These are phyloP conservation scores for Ploettnerulaceae sp. DNA, from an alignment of 2,329 filamentous ascomycete species.

Conservation along the genomic window DNA sequence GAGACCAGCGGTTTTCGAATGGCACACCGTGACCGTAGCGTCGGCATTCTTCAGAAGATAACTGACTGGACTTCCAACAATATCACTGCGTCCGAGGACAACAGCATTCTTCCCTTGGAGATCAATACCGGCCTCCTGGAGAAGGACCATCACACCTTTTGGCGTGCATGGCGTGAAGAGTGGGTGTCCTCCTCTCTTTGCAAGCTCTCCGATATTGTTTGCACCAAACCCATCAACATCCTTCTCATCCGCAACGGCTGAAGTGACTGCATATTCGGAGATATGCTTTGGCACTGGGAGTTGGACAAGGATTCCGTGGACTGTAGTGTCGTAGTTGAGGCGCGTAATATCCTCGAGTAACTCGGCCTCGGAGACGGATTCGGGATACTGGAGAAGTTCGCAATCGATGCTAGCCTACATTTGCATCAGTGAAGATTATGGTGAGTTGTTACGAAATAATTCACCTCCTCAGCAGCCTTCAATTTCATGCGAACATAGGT, in stretches of 20 bases:
- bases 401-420: constrained; percentile 82
- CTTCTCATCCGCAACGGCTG: constrained; percentile 86
- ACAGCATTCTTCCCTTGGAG: constrained; percentile 88
- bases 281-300: constrained; percentile 85
- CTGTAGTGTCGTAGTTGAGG: constrained; percentile 78
- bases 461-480: constrained; percentile 88
- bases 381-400: constrained; percentile 77
- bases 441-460: constrained; percentile 16
- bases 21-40: constrained; percentile 93
- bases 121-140: constrained; percentile 78
- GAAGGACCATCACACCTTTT: constrained; percentile 91
- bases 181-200: constrained; percentile 87
- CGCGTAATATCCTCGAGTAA: constrained; percentile 75
- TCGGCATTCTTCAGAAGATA: constrained; percentile 93
- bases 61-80: constrained; percentile 94
- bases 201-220: constrained; percentile 91
- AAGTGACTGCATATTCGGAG: constrained; percentile 85
- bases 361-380: constrained; percentile 76
- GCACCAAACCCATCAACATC: constrained; percentile 97
- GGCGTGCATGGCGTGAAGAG: constrained; percentile 93
- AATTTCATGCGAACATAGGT: constrained; percentile 99
- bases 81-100: constrained; percentile 91
- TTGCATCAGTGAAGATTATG: constrained; percentile 16
- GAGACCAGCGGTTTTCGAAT: constrained; percentile 77
- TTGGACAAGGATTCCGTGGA: constrained; percentile 93